phyloP scores from a whole-genome alignment of 2,329 filamentous ascomycete species.

The Phoma herbarum region DNA sequence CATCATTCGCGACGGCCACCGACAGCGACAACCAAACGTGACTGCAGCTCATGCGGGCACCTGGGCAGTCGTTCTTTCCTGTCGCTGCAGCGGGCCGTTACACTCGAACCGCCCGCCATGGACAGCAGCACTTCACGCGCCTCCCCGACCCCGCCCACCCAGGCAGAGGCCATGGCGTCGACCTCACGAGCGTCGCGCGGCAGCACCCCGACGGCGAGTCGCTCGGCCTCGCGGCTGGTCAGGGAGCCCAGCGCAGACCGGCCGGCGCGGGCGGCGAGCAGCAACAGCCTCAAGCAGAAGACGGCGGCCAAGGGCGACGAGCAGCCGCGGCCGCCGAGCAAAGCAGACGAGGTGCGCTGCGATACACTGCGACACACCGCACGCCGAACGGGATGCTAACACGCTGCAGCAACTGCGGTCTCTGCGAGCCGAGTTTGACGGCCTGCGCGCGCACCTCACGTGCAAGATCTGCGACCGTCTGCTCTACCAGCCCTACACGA shows the following conservation, averaged over 20 bases:
- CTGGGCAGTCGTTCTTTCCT: conserved; percentile 21
- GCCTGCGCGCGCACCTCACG: conserved; percentile 67
- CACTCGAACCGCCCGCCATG: conserved; percentile 37
- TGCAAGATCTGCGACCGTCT: conserved; percentile 75
- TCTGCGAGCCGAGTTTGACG: conserved; percentile 64
- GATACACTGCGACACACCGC: neutral
- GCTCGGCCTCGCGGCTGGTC: conserved; percentile 40
- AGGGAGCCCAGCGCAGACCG: conserved; percentile 32
- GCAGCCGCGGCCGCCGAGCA: conserved; percentile 40
- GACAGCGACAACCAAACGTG: conserved; percentile 21
- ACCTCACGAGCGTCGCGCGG: conserved; percentile 36
- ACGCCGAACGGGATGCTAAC: neutral
- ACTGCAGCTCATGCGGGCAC: conserved; percentile 33
- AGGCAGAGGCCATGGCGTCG: conserved; percentile 40
- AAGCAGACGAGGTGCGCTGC: conserved; percentile 47
- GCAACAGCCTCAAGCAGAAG: conserved; percentile 52
- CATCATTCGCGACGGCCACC: conserved; percentile 27
- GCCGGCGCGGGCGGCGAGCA: conserved; percentile 46
- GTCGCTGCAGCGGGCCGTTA: conserved; percentile 26
- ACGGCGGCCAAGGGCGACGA: conserved; percentile 48
- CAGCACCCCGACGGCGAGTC: conserved; percentile 40
- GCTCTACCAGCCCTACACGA: conserved; percentile 74
- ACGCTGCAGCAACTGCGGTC: conserved; percentile 48
- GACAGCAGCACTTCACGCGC: conserved; percentile 32
- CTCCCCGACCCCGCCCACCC: conserved; percentile 45